phyloP scores from a whole-genome alignment of 345 rosid species.

The Rhodomyrtus tomentosa region DNA sequence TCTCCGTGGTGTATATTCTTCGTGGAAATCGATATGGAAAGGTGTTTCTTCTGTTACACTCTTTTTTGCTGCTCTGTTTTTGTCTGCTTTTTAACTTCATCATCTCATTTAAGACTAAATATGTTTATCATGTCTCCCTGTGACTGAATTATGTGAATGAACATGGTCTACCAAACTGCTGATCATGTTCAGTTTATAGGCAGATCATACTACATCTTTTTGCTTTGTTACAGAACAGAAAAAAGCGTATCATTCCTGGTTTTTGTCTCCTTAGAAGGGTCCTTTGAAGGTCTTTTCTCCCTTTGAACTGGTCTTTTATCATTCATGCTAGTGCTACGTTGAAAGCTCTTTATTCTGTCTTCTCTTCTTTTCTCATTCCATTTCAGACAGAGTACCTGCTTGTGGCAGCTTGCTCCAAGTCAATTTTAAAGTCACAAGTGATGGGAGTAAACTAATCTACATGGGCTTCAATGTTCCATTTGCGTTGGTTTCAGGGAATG shows the following conservation, averaged over 20 bases:
- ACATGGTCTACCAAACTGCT: not conserved
- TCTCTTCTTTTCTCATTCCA: no score
- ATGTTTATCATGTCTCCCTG: not conserved
- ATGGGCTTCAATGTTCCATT: no score
- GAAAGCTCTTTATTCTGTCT: not conserved
- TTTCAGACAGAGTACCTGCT: no score
- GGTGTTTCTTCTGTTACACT: slow-evolving; percentile 14
- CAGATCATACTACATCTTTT: no score
- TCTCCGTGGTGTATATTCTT: slow-evolving; percentile 52
- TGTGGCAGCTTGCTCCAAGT: no score
- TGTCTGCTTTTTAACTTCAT: not conserved
- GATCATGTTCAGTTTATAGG: no score
- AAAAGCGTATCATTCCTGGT: not conserved
- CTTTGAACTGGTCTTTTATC: not conserved
- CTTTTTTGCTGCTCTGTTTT: not conserved
- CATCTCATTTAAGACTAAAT: not conserved
- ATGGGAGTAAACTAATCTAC: no score
- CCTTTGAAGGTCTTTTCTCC: no score
- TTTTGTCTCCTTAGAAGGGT: not conserved
- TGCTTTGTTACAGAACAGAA: no score
- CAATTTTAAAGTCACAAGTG: no score
- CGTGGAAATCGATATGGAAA: slow-evolving; percentile 51
- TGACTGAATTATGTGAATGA: not conserved
- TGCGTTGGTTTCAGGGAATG: no score
- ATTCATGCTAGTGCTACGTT: not conserved